phyloP scores from a whole-genome alignment of 1,139 yeast genomes.

The Taiozyma sp. region DNA sequence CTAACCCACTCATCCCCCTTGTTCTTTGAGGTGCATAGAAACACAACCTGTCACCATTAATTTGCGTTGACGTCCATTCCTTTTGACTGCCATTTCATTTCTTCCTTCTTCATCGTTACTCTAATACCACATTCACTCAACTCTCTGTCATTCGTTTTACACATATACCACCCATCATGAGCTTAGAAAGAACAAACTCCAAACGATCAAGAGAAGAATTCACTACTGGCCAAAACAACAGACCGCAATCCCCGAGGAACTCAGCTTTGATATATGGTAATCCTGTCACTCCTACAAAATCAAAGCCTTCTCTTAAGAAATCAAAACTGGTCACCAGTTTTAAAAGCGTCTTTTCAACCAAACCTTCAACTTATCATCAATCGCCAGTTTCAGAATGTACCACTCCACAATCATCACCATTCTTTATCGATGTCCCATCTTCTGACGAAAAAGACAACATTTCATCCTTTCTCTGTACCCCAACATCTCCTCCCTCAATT shows the following conservation, averaged over 20 bases:
- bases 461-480: background rate
- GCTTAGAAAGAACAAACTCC: constrained; percentile 13
- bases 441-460: background rate
- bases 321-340: constrained; percentile 16
- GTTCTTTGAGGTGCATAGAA: background rate
- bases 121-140: constrained; percentile 1
- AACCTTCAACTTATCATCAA: constrained; percentile 4
- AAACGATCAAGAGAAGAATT: constrained; percentile 24
- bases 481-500: constrained; percentile 2
- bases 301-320: constrained; percentile 1
- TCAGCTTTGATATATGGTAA: constrained; percentile 11
- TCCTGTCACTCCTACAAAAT: constrained; percentile 18
- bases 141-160: too few relatives aligned
- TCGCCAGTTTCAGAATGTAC: constrained; percentile 16
- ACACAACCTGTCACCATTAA: constrained; percentile 22
- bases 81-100: constrained; percentile 7
- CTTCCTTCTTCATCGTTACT: background rate
- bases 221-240: constrained; percentile 18
- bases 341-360: constrained; percentile 13
- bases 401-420: constrained; percentile 2
- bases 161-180: constrained; percentile 3
- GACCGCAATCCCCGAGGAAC: constrained; percentile 10
- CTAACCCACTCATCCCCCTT: background rate
- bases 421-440: background rate
- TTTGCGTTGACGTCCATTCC: constrained; percentile 27